Base-by-base conservation (phyloP, 352 stramenopile species). In the Phytophthora meadii region DNA sequence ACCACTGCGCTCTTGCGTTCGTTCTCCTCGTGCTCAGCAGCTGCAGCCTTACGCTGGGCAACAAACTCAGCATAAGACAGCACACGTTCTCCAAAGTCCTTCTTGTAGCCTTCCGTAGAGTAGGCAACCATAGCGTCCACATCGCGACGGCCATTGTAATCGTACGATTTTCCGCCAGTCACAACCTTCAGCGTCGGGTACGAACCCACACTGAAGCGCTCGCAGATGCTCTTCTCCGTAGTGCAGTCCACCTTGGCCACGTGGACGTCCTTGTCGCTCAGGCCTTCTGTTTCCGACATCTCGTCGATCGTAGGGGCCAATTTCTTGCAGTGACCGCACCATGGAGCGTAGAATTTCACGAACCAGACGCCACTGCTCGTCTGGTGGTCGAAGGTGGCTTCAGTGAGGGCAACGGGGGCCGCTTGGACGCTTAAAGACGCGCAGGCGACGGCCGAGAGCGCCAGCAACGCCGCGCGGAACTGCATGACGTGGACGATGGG, bases 341-440 rank as follows among this genome's bases (percentile, higher is more conserved):
- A 95, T 9, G 87, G 87, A 36, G 87, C 85, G 66, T 93, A 95
- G 68, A 95, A 95, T 70, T 95, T 91, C 69, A 93, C 55, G 47
- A 93, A 81, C 85, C 85, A 93, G 41, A 88, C 77, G 56, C 74
- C 65, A 27, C 67, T 45, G 45, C 74, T 67, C 10, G 80, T 93
- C 53, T 84, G 62, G 25, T 79, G 52, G 46, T 93, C 84, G 50
- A 93, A 93, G 24, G 76, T 80, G 37, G 63, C 63, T 27, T 88
- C 79, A 1, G 69, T 86, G 19, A 88, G 62, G 40, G 53, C 60
- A 27, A 68, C 64, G n/a, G 71, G 67, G 28, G 55, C 57, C 15
- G 77, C 77, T 11, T 65, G 52, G 9, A 50, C 65, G 17, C n/a
- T 50, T 22, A 70, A 65, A 2, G 67, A 60, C 19, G 54, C 48